phyloP scores from a whole-genome alignment of 2,329 filamentous ascomycete genomes.

The Harringtonia lauricola region DNA sequence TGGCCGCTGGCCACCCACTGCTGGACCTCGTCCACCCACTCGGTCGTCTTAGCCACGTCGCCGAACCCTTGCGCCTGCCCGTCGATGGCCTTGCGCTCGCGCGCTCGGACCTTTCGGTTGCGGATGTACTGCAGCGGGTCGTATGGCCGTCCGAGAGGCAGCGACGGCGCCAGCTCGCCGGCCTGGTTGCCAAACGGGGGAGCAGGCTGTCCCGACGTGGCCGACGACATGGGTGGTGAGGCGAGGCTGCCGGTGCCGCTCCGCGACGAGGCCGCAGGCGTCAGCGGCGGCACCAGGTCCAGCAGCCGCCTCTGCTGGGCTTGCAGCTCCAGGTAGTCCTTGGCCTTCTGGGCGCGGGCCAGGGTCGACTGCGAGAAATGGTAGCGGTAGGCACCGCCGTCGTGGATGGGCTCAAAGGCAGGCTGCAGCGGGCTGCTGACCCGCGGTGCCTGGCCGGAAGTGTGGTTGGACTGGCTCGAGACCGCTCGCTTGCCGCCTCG shows the following conservation, averaged over 20 bases:
- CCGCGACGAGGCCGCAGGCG: slow-evolving; percentile 24
- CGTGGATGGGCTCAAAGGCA: slow-evolving; percentile 16
- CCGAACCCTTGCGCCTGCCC: slow-evolving; percentile 67
- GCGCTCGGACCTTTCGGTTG: slow-evolving; percentile 74
- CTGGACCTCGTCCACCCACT: slow-evolving; percentile 66
- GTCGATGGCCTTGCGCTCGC: slow-evolving; percentile 65
- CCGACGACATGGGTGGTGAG: slow-evolving; percentile 23
- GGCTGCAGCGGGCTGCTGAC: slow-evolving; percentile 34
- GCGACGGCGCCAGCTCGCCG: slow-evolving; percentile 14
- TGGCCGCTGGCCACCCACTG: slow-evolving; percentile 29
- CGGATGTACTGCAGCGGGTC: slow-evolving; percentile 90
- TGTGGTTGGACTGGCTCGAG: neutral
- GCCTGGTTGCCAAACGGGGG: slow-evolving; percentile 15
- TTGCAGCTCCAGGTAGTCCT: slow-evolving; percentile 74
- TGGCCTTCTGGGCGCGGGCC: slow-evolving; percentile 73
- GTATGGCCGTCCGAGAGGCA: slow-evolving; percentile 55
- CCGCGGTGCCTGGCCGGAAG: slow-evolving; percentile 16
- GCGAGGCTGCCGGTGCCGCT: slow-evolving; percentile 29
- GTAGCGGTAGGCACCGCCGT: slow-evolving; percentile 40
- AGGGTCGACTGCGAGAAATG: slow-evolving; percentile 72
- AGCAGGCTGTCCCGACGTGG: neutral
- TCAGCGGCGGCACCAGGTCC: slow-evolving; percentile 66
- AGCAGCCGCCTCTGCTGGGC: slow-evolving; percentile 74
- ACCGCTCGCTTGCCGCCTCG: slow-evolving; percentile 19
- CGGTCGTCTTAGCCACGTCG: slow-evolving; percentile 57